Base-by-base conservation (phyloP, 2,329 filamentous ascomycete species). In the Bimuria novae-zelandiae region DNA sequence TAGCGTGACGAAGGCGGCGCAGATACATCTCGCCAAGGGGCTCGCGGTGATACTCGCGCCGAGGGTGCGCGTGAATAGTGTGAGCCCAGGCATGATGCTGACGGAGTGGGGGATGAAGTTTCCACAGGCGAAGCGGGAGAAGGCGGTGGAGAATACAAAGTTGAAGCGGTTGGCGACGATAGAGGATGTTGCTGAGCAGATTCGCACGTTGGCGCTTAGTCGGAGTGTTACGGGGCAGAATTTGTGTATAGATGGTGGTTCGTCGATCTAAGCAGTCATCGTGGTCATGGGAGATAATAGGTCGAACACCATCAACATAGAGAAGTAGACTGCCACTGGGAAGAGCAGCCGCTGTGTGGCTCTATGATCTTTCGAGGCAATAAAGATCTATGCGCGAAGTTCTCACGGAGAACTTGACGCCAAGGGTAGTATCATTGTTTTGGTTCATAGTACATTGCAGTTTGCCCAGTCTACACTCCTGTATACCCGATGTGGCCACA, bases 1-100 rank as follows among this genome's bases (percentile, higher is more conserved):
- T 66, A 80, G 86, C 0, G 88, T 92, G 5, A 89, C 88, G 17
- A 94, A 94, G 68, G 89, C 89, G 0, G 90, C 90, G 10, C 82
- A 83, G 52, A 73, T 89, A 48, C 87, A 89, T 71, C 72, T 89
- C 40, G 85, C 86, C 76, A 86, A 85, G 64, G 83, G 84, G 53
- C 73, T 89, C 36, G 86, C 86, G 3, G 75, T 80, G 49, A 84
- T 83, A 12, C 81, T 87, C 59, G 85, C 85, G 0, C 76, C 79
- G 1, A 87, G 86, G 69, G 76, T 88, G 19, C 76, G 86, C 36
- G 78, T 86, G 25, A 89, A 89, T 70, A 84, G 84, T 35, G 80
- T 89, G 1, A 75, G 84, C 47, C 86, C 86, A 0, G 86, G 86
- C 1, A 74, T 89, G 61, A 67, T 89, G 60, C 74, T 87, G 65